Evolutionary conservation across 2,329 filamentous ascomycete genomes (phyloP).

Genomic region (Didymella exigua): DNA sequence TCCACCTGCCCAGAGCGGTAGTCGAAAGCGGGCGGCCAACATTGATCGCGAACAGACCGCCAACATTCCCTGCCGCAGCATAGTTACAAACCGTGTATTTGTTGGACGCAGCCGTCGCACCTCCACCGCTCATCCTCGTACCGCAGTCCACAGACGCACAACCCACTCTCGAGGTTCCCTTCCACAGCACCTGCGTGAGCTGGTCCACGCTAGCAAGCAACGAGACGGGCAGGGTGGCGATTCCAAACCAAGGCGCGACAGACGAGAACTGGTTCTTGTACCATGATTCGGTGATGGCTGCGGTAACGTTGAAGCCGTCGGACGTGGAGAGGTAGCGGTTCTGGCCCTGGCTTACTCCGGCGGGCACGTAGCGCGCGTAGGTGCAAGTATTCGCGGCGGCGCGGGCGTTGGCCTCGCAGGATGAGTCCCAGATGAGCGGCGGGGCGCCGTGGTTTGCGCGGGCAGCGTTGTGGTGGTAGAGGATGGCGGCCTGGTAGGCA

Average conservation of each 20-base stretch:
- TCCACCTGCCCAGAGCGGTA: background rate
- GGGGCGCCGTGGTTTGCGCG: constrained; percentile 78
- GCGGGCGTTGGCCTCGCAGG: constrained; percentile 49
- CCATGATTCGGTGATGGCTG: constrained; percentile 80
- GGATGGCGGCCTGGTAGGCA: constrained; percentile 38
- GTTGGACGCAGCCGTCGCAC: background rate
- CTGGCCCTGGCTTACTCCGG: constrained; percentile 72
- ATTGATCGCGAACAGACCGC: background rate
- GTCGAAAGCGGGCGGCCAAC: background rate
- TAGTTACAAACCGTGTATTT: constrained; percentile 2
- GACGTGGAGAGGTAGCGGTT: constrained; percentile 78
- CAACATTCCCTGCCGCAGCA: background rate
- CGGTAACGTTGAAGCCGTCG: constrained; percentile 61
- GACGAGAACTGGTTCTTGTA: constrained; percentile 75
- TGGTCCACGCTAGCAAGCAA: background rate
- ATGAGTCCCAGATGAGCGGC: constrained; percentile 70
- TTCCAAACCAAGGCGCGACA: background rate
- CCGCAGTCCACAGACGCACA: background rate
- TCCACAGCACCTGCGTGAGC: background rate
- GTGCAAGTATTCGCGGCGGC: background rate
- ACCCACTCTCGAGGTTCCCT: background rate
- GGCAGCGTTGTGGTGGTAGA: constrained; percentile 84
- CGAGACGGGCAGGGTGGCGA: background rate
- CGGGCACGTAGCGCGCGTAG: background rate
- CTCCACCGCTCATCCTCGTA: background rate